Conservation (phyloP, 129 eudicot species). For the Pittosporum tobira region DNA sequence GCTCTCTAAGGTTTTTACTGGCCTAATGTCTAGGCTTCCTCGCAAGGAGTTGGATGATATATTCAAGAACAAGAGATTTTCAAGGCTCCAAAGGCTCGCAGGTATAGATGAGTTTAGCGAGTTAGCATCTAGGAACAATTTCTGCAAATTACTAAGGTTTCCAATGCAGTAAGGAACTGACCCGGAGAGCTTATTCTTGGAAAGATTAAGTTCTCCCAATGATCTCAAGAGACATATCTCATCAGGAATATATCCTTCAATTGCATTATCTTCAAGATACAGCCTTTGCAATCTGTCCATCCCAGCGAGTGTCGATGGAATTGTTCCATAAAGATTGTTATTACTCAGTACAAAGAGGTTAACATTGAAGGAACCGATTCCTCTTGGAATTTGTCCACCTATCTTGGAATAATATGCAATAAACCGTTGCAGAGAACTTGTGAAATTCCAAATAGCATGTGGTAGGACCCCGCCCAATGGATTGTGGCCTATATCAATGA, state of each 20-base stretch:
- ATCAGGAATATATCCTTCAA: conserved; percentile 1
- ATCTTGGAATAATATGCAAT: neutral
- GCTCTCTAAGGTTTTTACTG: neutral
- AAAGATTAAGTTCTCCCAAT: neutral
- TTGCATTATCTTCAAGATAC: conserved; percentile 2
- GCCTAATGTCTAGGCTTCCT: conserved; percentile 1
- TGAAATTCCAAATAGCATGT: conserved; percentile 13
- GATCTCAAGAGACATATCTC: conserved; percentile 3
- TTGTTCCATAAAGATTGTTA: too few relatives aligned
- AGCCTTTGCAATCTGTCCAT: conserved; percentile 10
- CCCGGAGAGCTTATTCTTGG: conserved; percentile 10
- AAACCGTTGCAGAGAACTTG: conserved; percentile 4
- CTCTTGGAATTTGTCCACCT: too few relatives aligned
- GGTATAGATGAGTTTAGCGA: conserved; percentile 7
- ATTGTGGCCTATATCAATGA: conserved; percentile 8
- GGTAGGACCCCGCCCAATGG: conserved; percentile 15
- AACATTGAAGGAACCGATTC: conserved; percentile 13
- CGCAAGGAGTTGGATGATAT: conserved; percentile 2
- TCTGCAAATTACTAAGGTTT: conserved; percentile 5
- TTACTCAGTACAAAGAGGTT: too few relatives aligned
- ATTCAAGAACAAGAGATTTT: conserved; percentile 1
- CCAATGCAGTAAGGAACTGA: conserved; percentile 18
- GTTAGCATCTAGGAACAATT: conserved; percentile 2
- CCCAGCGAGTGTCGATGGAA: too few relatives aligned
- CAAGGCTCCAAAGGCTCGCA: neutral